These are phyloP conservation scores for Ustilago esculenta DNA, from an alignment of 1,284 basidiomycete genomes.

Conservation along the genomic window DNA sequence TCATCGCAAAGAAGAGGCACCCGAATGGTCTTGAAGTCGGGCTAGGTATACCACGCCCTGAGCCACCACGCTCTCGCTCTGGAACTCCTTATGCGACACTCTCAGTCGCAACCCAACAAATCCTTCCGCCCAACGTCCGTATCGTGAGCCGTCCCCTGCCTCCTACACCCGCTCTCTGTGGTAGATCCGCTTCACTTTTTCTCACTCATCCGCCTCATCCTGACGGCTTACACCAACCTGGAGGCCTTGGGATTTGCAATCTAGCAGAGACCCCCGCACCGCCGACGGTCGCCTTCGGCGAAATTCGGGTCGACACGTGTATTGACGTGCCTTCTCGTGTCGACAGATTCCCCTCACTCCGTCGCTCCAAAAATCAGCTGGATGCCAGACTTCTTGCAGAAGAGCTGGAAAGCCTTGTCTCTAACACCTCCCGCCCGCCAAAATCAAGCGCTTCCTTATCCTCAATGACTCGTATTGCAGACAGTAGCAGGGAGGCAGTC, in stretches of 20 bases:
- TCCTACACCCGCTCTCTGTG: conserved; percentile 17
- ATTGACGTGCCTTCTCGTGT: conserved; percentile 1
- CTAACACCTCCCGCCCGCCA: not conserved
- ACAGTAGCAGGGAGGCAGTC: conserved; percentile 14
- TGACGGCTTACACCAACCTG: not conserved
- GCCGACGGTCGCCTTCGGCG: not conserved
- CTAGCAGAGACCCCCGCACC: not conserved
- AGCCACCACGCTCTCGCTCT: not conserved
- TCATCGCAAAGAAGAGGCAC: conserved; percentile 8
- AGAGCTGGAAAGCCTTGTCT: conserved; percentile 22
- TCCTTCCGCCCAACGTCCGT: not conserved
- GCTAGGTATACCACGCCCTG: not conserved
- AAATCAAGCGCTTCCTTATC: not conserved
- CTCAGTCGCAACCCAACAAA: conserved; percentile 4
- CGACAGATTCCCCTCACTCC: conserved; percentile 3
- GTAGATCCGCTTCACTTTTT: too few species aligned
- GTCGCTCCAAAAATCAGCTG: conserved; percentile 1
- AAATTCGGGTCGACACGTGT: conserved; percentile 1
- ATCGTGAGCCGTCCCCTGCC: conserved; percentile 24
- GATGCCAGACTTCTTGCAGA: conserved; percentile 13
- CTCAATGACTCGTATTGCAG: not conserved
- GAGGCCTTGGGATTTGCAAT: not conserved
- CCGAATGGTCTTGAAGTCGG: not conserved
- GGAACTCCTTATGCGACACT: too few species aligned
- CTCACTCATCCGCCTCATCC: too few species aligned